Percentiles rank a stretch among this genome's conserved stretches.
phyloP scores from a whole-genome alignment of 306 rosid species.

The Sindora glabra region DNA sequence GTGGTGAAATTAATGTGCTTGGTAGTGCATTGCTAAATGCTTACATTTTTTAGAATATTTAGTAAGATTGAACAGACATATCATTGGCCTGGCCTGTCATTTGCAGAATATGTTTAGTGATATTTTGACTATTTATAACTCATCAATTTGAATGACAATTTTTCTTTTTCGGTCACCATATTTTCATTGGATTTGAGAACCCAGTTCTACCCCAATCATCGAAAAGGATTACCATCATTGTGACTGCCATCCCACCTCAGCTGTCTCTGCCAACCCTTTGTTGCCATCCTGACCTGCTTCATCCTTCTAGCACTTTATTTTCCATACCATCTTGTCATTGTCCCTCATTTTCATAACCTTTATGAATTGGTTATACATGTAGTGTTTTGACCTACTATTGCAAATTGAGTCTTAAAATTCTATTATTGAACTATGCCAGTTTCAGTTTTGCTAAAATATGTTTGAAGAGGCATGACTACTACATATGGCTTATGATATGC shows the following conservation, averaged over 20 bases:
- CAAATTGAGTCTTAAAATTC: neutral
- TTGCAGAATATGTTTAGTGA: neutral
- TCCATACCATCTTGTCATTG: neutral
- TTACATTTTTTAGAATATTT: neutral
- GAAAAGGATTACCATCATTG: neutral
- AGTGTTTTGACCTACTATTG: neutral
- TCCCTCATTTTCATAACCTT: neutral
- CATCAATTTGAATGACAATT: neutral
- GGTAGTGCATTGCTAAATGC: neutral
- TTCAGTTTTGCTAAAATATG: neutral
- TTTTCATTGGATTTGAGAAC: constrained; percentile 4
- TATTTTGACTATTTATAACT: neutral
- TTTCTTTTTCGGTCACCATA: neutral
- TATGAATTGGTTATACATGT: neutral
- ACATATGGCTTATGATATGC: neutral
- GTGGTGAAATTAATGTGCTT: neutral
- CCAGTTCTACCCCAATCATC: neutral
- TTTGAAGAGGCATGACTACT: neutral
- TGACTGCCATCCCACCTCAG: neutral
- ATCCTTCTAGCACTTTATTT: neutral
- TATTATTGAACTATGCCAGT: neutral
- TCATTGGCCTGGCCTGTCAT: neutral
- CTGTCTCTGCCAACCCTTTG: neutral
- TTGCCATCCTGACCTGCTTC: neutral
- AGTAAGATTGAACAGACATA: neutral